Conservation (phyloP, 495 filamentous ascomycete genomes). For the Cercophora sp. region DNA sequence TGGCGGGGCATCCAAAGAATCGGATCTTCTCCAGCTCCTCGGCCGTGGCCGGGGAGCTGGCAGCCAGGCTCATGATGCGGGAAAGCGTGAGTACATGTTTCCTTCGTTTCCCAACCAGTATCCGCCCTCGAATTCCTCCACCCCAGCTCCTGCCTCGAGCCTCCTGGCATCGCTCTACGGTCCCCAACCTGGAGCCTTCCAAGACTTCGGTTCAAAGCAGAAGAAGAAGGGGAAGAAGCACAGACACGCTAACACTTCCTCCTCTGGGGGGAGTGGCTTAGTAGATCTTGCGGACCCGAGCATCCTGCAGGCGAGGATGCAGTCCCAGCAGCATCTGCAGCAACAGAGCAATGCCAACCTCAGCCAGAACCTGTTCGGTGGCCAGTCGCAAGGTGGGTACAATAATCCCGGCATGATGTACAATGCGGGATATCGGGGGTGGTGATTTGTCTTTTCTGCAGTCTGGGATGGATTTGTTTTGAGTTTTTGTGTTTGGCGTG, state of each 20-base stretch:
- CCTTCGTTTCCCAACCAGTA: slow-evolving; percentile 70
- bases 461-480: slow-evolving; percentile 24
- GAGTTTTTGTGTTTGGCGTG: slow-evolving; percentile 13
- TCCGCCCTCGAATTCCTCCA: slow-evolving; percentile 69
- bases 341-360: slow-evolving; percentile 67
- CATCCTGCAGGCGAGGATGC: slow-evolving; percentile 97
- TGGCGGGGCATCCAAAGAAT: slow-evolving; percentile 57
- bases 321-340: slow-evolving; percentile 80
- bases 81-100: slow-evolving; percentile 94
- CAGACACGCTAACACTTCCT: slow-evolving; percentile 99
- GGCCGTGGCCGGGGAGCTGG: slow-evolving; percentile 57
- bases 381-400: slow-evolving; percentile 98
- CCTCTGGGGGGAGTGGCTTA: slow-evolving; percentile 94
- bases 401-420: slow-evolving; percentile 88
- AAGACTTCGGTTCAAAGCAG: slow-evolving; percentile 87
- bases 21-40: slow-evolving; percentile 74
- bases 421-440: slow-evolving; percentile 66
- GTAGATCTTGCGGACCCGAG: slow-evolving; percentile 99
- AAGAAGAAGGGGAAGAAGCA: slow-evolving; percentile 99
- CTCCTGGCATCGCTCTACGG: slow-evolving; percentile 87
- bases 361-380: slow-evolving; percentile 83
- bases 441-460: slow-evolving; percentile 49
- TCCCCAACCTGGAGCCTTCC: slow-evolving; percentile 73
- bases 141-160: slow-evolving; percentile 83
- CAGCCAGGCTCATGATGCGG: slow-evolving; percentile 68